phyloP scores from a whole-genome alignment of 768 basidiomycete species.

The Cystoderma amianthinum region DNA sequence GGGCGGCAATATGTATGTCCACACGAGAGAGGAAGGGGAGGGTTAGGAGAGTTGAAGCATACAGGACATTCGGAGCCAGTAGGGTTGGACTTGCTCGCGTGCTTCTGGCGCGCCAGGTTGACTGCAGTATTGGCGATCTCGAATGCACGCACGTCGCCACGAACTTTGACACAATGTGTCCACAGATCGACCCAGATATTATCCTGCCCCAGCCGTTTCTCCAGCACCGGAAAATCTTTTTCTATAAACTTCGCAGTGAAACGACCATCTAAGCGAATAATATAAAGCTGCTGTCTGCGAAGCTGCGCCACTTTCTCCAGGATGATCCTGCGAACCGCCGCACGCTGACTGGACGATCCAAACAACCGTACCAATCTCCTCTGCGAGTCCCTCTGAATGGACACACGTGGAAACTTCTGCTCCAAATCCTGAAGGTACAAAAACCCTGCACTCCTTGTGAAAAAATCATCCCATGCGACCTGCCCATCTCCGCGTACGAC shows the following conservation, averaged over 20 bases:
- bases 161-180: slow-evolving; percentile 38
- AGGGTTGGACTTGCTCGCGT: slow-evolving; percentile 5
- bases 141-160: slow-evolving; percentile 45
- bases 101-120: slow-evolving; percentile 20
- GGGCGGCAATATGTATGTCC: slow-evolving; percentile 63
- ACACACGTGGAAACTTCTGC: slow-evolving; percentile 25
- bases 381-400: slow-evolving; percentile 30
- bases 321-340: slow-evolving; percentile 34
- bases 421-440: slow-evolving; percentile 40
- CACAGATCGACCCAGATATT: slow-evolving; percentile 45
- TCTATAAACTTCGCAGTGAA: slow-evolving; percentile 39
- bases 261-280: slow-evolving; percentile 39
- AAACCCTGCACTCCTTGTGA: slow-evolving; percentile 32
- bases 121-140: slow-evolving; percentile 34
- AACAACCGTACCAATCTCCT: slow-evolving; percentile 47
- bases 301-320: slow-evolving; percentile 38
- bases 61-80: slow-evolving; percentile 47
- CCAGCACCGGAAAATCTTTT: slow-evolving; percentile 37
- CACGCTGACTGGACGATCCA: slow-evolving; percentile 38
- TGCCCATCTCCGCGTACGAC: slow-evolving; percentile 42
- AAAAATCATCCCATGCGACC: slow-evolving; percentile 62
- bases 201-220: slow-evolving; percentile 44
- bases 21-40: slow-evolving; percentile 50
- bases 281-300: slow-evolving; percentile 29
- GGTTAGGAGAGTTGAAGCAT: slow-evolving; percentile 50